These are phyloP conservation scores for Helicocarpus griseus DNA, from an alignment of 2,329 filamentous ascomycete genomes.

Conservation along the genomic window DNA sequence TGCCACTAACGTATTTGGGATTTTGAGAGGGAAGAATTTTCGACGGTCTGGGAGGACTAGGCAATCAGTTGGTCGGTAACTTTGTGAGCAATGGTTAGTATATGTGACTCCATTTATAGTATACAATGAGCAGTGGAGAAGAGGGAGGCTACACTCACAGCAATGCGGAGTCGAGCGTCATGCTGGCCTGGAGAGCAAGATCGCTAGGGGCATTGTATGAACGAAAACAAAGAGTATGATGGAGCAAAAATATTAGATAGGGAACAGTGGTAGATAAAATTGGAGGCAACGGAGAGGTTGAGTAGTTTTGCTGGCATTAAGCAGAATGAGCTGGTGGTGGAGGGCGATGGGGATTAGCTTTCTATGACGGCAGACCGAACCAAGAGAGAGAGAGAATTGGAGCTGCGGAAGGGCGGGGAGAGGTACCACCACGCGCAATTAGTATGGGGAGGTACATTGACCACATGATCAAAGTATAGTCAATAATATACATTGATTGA, in stretches of 20 bases:
- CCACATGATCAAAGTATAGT: too few relatives aligned
- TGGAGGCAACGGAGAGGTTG: not conserved
- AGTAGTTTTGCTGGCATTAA: not conserved
- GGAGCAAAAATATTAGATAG: constrained; percentile 3
- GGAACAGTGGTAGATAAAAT: not conserved
- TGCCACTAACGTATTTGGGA: constrained; percentile 52
- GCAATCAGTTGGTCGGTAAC: constrained; percentile 56
- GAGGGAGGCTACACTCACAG: constrained; percentile 20
- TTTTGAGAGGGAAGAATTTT: constrained; percentile 58
- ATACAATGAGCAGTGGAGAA: constrained; percentile 5
- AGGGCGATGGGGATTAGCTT: not conserved
- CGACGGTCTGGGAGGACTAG: constrained; percentile 52
- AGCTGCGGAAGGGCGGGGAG: not conserved
- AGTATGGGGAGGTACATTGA: not conserved
- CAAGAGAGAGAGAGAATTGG: not conserved
- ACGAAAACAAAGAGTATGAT: not conserved
- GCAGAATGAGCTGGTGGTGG: not conserved
- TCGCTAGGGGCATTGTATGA: constrained; percentile 1
- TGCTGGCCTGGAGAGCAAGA: constrained; percentile 19
- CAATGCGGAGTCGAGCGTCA: constrained; percentile 34
- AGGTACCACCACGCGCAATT: not conserved
- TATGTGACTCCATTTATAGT: constrained; percentile 4
- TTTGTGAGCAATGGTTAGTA: constrained; percentile 25
- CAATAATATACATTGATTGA: too few relatives aligned
- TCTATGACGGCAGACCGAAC: constrained; percentile 7